Evolutionary conservation across 371 early-diverging fungal genomes (phyloP).

Genomic region (Polyrhizophydium stewartii): DNA sequence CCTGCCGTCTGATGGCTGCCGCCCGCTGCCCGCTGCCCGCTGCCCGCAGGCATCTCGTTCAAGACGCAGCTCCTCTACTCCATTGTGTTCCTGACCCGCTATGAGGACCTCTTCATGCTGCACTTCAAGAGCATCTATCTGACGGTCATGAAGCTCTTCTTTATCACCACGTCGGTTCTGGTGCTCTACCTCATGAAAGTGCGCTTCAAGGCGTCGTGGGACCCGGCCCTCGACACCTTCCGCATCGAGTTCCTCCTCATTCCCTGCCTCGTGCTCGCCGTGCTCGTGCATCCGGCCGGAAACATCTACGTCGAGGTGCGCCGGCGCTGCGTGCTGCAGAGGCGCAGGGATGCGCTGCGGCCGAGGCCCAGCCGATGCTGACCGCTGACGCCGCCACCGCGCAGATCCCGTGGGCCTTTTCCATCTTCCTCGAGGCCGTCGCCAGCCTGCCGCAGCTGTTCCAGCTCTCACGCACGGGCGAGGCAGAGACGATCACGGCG

Average conservation of each 20-base stretch:
- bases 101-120: conserved; percentile 83
- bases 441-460: conserved; percentile 99
- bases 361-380: too few relatives aligned
- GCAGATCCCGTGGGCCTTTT: conserved; percentile 91
- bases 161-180: conserved; percentile 79
- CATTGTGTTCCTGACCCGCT: conserved; percentile 92
- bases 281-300: conserved; percentile 67
- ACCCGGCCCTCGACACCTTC: conserved; percentile 86
- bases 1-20: too few relatives aligned
- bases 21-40: too few relatives aligned
- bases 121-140: conserved; percentile 83
- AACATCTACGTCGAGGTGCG: not conserved
- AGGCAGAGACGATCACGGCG: conserved; percentile 97
- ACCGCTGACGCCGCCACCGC: too few relatives aligned
- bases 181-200: conserved; percentile 90
- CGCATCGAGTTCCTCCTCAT: conserved; percentile 78
- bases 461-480: conserved; percentile 93
- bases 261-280: conserved; percentile 62
- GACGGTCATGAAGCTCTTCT: conserved; percentile 93
- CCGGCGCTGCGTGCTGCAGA: not conserved
- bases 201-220: conserved; percentile 88
- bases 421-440: conserved; percentile 94
- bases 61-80: conserved; percentile 96
- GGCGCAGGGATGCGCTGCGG: too few relatives aligned
- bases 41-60: conserved; percentile 84